These are phyloP conservation scores for Fusarium falciforme DNA, from an alignment of 2,329 filamentous ascomycete species.

Conservation along the genomic window DNA sequence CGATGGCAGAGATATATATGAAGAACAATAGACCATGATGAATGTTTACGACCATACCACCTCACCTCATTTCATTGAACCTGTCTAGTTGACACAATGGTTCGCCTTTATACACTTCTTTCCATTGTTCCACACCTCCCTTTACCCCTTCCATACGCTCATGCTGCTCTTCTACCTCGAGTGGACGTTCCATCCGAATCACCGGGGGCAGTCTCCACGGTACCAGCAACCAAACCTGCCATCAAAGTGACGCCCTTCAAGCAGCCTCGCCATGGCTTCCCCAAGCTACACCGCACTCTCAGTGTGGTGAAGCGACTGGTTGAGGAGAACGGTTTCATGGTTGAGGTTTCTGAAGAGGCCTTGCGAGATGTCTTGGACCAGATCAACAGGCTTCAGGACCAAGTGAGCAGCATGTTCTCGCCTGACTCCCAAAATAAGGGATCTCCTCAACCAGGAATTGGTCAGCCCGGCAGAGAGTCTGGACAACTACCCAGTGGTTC, in stretches of 20 bases:
- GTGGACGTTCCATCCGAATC: slow-evolving; percentile 8
- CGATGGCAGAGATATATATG: slow-evolving; percentile 39
- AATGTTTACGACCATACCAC: neutral
- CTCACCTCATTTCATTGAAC: slow-evolving; percentile 1
- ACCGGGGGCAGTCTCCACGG: slow-evolving; percentile 15
- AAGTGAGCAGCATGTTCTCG: slow-evolving; percentile 44
- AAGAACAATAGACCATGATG: neutral
- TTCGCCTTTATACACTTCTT: slow-evolving; percentile 35
- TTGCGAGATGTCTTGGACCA: slow-evolving; percentile 44
- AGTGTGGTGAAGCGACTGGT: slow-evolving; percentile 39
- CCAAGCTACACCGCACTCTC: slow-evolving; percentile 27
- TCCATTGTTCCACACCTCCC: slow-evolving; percentile 26
- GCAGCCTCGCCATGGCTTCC: slow-evolving; percentile 10
- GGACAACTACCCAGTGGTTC: slow-evolving; percentile 14
- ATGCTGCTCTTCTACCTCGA: slow-evolving; percentile 24
- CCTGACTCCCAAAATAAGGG: slow-evolving; percentile 16
- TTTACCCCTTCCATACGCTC: slow-evolving; percentile 6
- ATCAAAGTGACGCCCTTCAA: slow-evolving; percentile 21
- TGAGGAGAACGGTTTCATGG: slow-evolving; percentile 36
- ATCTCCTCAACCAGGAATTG: slow-evolving; percentile 7
- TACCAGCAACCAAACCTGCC: slow-evolving; percentile 14
- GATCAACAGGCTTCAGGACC: slow-evolving; percentile 42
- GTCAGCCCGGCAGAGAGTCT: slow-evolving; percentile 22
- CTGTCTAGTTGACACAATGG: slow-evolving; percentile 36
- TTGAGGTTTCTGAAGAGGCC: slow-evolving; percentile 41